Evolutionary conservation across 768 basidiomycete genomes (phyloP).

Genomic region (Mycena maculata): DNA sequence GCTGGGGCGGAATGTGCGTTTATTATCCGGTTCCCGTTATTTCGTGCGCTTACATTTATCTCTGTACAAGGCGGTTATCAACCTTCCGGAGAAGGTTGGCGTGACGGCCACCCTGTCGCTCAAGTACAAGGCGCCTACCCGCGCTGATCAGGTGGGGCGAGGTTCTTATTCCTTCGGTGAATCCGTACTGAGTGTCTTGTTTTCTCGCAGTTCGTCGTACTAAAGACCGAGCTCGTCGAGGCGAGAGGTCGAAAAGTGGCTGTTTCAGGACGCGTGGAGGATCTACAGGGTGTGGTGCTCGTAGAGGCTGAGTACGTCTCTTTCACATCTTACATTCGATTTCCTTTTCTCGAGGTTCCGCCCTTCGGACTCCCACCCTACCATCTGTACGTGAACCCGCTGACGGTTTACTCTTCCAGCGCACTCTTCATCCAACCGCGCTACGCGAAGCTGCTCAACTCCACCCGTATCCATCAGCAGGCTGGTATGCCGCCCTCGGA

Average conservation of each 20-base stretch:
- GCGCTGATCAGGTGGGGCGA: slow-evolving; percentile 80
- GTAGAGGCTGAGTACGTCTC: slow-evolving; percentile 82
- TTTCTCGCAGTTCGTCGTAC: slow-evolving; percentile 82
- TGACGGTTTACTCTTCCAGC: slow-evolving; percentile 48
- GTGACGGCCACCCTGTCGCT: slow-evolving; percentile 90
- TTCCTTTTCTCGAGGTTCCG: background rate
- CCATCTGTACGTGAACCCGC: background rate
- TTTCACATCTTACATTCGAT: slow-evolving; percentile 5
- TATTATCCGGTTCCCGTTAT: slow-evolving; percentile 14
- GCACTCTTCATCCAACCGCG: slow-evolving; percentile 90
- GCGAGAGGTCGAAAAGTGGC: slow-evolving; percentile 81
- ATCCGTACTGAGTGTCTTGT: too few relatives aligned
- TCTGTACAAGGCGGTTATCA: slow-evolving; percentile 91
- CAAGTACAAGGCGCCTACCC: slow-evolving; percentile 88
- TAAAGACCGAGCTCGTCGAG: slow-evolving; percentile 75
- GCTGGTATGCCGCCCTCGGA: slow-evolving; percentile 67
- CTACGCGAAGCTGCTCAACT: slow-evolving; percentile 83
- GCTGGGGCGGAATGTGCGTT: slow-evolving; percentile 79
- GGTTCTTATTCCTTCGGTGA: background rate
- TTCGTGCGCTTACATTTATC: background rate
- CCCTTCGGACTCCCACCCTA: background rate
- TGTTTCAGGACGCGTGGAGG: slow-evolving; percentile 81
- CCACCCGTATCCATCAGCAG: slow-evolving; percentile 65
- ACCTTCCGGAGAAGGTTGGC: slow-evolving; percentile 89
- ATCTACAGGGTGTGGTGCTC: slow-evolving; percentile 82